Conservation (phyloP, 441 rosid genomes). For the Gossypium schwendimanii region DNA sequence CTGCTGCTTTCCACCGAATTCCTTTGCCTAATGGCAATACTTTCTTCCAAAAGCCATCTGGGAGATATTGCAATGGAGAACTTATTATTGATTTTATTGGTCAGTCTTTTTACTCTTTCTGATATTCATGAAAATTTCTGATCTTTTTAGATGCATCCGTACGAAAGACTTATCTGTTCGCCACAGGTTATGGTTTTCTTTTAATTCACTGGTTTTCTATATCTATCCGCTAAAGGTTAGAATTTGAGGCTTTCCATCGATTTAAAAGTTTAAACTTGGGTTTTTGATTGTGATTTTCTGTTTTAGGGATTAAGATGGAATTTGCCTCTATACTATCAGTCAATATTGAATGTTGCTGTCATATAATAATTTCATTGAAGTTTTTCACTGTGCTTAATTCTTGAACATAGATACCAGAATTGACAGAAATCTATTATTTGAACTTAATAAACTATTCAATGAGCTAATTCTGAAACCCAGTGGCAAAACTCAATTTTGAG, state of each 20-base stretch:
- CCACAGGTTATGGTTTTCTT: neutral
- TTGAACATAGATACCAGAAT: neutral
- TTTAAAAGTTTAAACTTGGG: neutral
- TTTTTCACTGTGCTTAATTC: neutral
- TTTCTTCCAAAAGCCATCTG: constrained; percentile 16
- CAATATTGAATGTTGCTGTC: neutral
- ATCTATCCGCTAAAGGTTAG: neutral
- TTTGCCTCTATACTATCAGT: neutral
- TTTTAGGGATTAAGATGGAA: neutral
- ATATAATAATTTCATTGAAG: neutral
- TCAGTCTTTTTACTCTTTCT: neutral
- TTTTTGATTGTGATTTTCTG: neutral
- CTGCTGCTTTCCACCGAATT: constrained; percentile 19
- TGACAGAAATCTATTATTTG: neutral
- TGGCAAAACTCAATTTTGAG: neutral
- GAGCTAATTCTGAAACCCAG: neutral
- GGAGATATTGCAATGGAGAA: constrained; percentile 24
- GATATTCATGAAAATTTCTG: neutral
- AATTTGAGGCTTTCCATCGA: neutral
- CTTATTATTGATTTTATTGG: constrained; percentile 25
- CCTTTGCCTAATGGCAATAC: constrained; percentile 18
- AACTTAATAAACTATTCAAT: neutral
- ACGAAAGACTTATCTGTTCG: neutral
- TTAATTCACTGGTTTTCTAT: neutral
- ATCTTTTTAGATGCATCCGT: neutral